phyloP scores from a whole-genome alignment of 495 filamentous ascomycete genomes.

The Pyrenopolyporus hunteri region DNA sequence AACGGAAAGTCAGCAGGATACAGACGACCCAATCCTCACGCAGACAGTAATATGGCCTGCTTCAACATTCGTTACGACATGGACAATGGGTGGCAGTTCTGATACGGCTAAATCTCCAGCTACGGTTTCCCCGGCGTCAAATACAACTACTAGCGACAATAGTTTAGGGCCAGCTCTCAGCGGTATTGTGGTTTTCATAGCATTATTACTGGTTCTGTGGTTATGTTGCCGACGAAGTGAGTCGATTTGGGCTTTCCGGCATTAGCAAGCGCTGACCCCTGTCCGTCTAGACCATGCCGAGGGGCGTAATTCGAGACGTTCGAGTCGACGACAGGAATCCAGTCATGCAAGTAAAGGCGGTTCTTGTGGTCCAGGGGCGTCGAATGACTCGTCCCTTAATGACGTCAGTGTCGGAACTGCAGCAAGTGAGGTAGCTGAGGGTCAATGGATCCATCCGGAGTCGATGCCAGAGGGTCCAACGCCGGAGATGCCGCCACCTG shows the following conservation, averaged over 20 bases:
- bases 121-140: slow-evolving; percentile 19
- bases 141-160: neutral
- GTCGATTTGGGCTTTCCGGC: neutral
- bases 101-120: slow-evolving; percentile 18
- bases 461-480: slow-evolving; percentile 10
- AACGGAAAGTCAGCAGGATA: slow-evolving; percentile 6
- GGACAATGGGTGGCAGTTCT: slow-evolving; percentile 25
- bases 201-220: slow-evolving; percentile 25
- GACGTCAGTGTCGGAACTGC: slow-evolving; percentile 13
- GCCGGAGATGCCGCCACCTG: slow-evolving; percentile 20
- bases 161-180: slow-evolving; percentile 29
- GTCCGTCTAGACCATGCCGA: slow-evolving; percentile 4
- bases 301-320: slow-evolving; percentile 20
- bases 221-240: slow-evolving; percentile 31
- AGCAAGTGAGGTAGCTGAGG: slow-evolving; percentile 20
- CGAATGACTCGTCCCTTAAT: slow-evolving; percentile 19
- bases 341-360: slow-evolving; percentile 18
- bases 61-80: slow-evolving; percentile 28
- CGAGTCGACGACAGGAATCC: slow-evolving; percentile 20
- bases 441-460: slow-evolving; percentile 19
- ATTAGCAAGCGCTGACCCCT: neutral
- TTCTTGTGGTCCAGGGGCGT: slow-evolving; percentile 15
- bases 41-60: slow-evolving; percentile 28
- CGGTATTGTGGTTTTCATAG: slow-evolving; percentile 20
- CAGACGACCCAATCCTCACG: slow-evolving; percentile 22